Evolutionary conservation across 495 filamentous ascomycete species (phyloP).

Genomic region (Penicillium pulvis): DNA sequence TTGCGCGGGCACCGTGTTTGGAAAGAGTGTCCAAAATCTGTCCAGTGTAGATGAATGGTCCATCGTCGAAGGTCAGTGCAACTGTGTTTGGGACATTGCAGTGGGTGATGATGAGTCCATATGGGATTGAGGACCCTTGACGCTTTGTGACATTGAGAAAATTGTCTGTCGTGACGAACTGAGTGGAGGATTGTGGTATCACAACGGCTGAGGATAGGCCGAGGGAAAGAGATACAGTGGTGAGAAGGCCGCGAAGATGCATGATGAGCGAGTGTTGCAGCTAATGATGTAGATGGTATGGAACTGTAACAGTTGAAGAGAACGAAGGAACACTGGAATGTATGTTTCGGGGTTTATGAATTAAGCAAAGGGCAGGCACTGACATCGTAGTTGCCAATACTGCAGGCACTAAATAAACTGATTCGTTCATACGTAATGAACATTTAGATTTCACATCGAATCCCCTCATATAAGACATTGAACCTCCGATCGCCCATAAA

Average conservation of each 20-base stretch:
- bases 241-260: constrained; percentile 9
- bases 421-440: neutral
- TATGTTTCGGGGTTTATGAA: neutral
- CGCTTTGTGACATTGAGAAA: neutral
- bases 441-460: constrained; percentile 13
- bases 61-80: constrained; percentile 78
- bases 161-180: neutral
- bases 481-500: constrained; percentile 10
- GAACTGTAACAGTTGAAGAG: constrained; percentile 9
- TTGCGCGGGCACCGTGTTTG: constrained; percentile 61
- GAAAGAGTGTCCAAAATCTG: constrained; percentile 65
- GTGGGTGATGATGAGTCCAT: constrained; percentile 59
- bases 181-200: neutral
- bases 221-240: constrained; percentile 12
- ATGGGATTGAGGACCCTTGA: constrained; percentile 35
- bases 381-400: neutral
- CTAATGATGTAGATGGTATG: neutral
- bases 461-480: constrained; percentile 5
- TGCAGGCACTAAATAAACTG: neutral
- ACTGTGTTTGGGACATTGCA: constrained; percentile 61
- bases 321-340: neutral
- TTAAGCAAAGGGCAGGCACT: neutral
- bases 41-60: constrained; percentile 65
- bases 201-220: constrained; percentile 10
- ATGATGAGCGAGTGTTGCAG: constrained; percentile 10